Evolutionary conservation across 257 asterid species (phyloP).

Genomic region (Anisodus tanguticus): DNA sequence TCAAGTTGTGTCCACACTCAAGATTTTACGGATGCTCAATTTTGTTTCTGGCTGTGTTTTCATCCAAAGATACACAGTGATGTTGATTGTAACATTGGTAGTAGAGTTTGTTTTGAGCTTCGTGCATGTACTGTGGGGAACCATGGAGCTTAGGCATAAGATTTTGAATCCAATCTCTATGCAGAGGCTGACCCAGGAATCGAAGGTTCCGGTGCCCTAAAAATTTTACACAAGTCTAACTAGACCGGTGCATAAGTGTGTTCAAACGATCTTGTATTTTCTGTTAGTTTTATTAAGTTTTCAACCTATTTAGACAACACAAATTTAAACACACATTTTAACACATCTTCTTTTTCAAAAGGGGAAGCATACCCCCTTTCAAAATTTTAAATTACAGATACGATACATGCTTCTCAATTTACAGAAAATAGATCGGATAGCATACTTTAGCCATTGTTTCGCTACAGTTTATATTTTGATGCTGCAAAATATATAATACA

Average conservation of each 20-base stretch:
- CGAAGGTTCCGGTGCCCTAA: not conserved
- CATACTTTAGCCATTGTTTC: not conserved
- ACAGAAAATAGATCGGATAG: not conserved
- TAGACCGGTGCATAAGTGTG: not conserved
- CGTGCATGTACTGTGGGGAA: not conserved
- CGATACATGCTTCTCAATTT: not conserved
- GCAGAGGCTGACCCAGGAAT: not conserved
- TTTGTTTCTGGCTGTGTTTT: not conserved
- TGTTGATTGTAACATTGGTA: constrained; percentile 14
- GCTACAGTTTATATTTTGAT: not conserved
- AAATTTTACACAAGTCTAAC: not conserved
- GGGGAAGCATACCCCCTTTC: not conserved
- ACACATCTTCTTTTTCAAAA: not conserved
- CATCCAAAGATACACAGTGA: not conserved
- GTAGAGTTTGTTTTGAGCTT: not conserved
- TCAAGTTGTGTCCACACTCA: not conserved
- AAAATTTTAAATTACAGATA: not conserved
- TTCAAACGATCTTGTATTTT: not conserved
- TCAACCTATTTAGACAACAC: constrained; percentile 2
- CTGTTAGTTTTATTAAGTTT: not conserved
- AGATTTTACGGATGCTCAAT: constrained; percentile 9
- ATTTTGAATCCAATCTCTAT: not conserved
- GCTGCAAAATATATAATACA: not conserved
- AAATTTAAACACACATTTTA: not conserved
- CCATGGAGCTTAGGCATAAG: not conserved